A percentile compares a stretch with the other conserved stretches of the same genome.
Evolutionary conservation across 78 protist genomes (phyloP).

Genomic region (Tieghemostelium lacteum): DNA sequence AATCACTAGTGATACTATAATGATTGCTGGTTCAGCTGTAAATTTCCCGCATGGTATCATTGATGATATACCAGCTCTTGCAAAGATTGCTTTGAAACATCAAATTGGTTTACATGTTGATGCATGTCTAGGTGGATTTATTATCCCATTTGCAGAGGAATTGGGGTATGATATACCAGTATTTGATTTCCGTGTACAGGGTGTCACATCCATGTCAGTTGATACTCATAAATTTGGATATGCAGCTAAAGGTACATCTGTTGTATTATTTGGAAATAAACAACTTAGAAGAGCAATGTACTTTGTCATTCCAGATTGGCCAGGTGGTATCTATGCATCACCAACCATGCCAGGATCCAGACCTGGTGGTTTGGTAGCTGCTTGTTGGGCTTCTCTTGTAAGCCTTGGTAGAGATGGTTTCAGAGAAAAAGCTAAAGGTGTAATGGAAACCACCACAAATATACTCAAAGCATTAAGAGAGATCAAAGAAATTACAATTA

Average conservation of each 20-base stretch:
- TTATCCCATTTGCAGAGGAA: constrained; percentile 84
- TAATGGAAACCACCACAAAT: constrained; percentile 60
- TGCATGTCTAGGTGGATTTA: constrained; percentile 92
- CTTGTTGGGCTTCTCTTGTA: constrained; percentile 94
- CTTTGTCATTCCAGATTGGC: constrained; percentile 69
- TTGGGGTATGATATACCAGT: constrained; percentile 80
- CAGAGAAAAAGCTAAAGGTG: constrained; percentile 19
- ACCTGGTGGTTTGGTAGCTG: constrained; percentile 92
- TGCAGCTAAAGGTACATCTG: constrained; percentile 92
- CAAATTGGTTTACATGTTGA: constrained; percentile 91
- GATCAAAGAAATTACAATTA: constrained; percentile 6
- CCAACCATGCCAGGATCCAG: constrained; percentile 92
- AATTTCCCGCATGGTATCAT: constrained; percentile 90
- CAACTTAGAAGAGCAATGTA: constrained; percentile 71
- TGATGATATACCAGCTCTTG: constrained; percentile 83
- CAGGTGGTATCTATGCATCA: constrained; percentile 92
- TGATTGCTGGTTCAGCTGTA: constrained; percentile 89
- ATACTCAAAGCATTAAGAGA: constrained; percentile 31
- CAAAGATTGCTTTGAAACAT: constrained; percentile 69
- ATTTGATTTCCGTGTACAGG: constrained; percentile 87
- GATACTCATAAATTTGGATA: constrained; percentile 97
- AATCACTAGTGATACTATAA: constrained; percentile 81
- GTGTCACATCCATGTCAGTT: constrained; percentile 90
- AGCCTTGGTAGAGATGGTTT: constrained; percentile 86
- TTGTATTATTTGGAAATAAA: constrained; percentile 62